Percentiles rank a stretch among this genome's conserved stretches.
Evolutionary conservation across 805 yeast genomes (phyloP).

Genomic region (Candida silvatica): DNA sequence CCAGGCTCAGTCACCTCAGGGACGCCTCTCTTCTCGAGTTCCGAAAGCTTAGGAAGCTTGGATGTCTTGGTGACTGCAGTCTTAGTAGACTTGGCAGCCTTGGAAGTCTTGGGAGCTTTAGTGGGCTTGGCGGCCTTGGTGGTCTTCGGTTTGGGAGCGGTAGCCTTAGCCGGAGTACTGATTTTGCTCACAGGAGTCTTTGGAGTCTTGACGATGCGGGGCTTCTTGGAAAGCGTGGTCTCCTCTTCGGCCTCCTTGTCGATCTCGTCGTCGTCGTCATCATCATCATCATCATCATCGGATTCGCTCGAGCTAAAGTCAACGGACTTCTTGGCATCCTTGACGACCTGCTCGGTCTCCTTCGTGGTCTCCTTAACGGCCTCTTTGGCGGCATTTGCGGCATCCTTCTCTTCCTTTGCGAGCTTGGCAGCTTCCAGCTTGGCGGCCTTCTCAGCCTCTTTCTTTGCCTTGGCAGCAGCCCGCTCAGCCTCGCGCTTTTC

Average conservation of each 20-base stretch:
- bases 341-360: no score
- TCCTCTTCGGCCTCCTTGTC: neutral
- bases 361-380: neutral
- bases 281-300: neutral
- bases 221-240: neutral
- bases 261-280: neutral
- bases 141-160: neutral
- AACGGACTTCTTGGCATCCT: no score
- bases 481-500: neutral
- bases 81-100: neutral
- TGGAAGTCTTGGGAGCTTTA: neutral
- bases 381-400: neutral
- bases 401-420: neutral
- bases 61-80: conserved; percentile 7
- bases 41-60: conserved; percentile 40
- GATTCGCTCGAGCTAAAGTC: neutral
- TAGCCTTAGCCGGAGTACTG: neutral
- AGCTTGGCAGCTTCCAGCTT: neutral
- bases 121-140: neutral
- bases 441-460: no score
- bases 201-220: neutral
- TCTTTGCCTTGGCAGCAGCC: neutral
- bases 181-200: conserved; percentile 1
- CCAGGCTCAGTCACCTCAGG: conserved; percentile 69
- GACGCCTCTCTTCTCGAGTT: conserved; percentile 53